A percentile compares a stretch with the other conserved stretches of the same genome.
phyloP scores from a whole-genome alignment of 345 rosid species.

The Syzygium aromaticum region DNA sequence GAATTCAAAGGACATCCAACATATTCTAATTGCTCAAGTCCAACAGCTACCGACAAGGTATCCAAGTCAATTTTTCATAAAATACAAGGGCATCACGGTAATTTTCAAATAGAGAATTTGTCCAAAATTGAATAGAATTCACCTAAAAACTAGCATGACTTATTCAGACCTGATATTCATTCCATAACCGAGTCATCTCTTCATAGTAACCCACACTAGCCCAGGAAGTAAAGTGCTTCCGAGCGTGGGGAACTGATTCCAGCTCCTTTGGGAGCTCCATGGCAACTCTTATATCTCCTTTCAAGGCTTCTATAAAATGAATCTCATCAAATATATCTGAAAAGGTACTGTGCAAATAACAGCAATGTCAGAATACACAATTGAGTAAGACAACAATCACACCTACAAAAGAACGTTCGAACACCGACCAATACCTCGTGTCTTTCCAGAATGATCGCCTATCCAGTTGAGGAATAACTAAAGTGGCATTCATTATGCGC shows the following conservation, averaged over 20 bases:
- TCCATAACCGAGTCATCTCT: slow-evolving; percentile 70
- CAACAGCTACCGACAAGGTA: background rate
- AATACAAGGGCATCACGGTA: background rate
- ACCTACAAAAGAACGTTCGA: background rate
- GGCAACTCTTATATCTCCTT: slow-evolving; percentile 61
- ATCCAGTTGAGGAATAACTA: slow-evolving; percentile 85
- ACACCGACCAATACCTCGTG: slow-evolving; percentile 41
- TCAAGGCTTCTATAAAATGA: slow-evolving; percentile 54
- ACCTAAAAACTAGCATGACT: background rate
- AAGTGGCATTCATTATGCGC: slow-evolving; percentile 79
- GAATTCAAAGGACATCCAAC: background rate
- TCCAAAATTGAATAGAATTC: background rate
- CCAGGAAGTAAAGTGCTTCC: slow-evolving; percentile 94
- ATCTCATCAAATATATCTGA: slow-evolving; percentile 74
- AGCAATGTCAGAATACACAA: background rate
- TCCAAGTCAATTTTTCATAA: background rate
- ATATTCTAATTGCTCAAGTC: background rate
- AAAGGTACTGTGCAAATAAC: slow-evolving; percentile 44
- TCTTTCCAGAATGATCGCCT: slow-evolving; percentile 93
- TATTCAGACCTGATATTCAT: slow-evolving; percentile 47
- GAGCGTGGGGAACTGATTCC: slow-evolving; percentile 62
- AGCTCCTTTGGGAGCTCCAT: slow-evolving; percentile 67
- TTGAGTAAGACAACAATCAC: background rate
- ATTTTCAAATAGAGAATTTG: background rate
- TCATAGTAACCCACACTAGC: slow-evolving; percentile 67